Evolutionary conservation across 2,329 filamentous ascomycete genomes (phyloP), one percentile per base, ranked within the genome.

Genomic region (Penicillium hesseltinei): DNA sequence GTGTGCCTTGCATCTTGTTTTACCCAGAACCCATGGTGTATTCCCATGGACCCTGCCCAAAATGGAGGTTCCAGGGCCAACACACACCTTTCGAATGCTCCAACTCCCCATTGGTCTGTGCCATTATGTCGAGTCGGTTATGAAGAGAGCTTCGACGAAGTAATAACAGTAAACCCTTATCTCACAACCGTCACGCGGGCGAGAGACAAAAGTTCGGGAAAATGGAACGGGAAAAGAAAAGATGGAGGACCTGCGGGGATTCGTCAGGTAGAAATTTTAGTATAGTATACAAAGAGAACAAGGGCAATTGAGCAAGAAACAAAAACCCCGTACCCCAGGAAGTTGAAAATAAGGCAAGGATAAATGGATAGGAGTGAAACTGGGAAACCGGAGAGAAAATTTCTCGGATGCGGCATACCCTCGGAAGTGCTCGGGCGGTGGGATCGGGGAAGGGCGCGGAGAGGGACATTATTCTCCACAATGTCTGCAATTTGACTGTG

Each of bases 371-470:
- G 54, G 57, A 63, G 67, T 69, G 63, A 65, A 67, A 65, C 61
- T 63, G 66, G 58, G 61, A 66, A 64, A 59, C 57, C 58, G 61
- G 63, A 61, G 65, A 73, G 72, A 75, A 76, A 76, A 75, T 75
- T 76, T 76, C 71, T 71, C 70, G 69, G 72, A 69, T 68, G 66
- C 73, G 73, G 74, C 69, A 71, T 71, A 71, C 69, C 66, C 63
- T 72, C 74, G 73, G 73, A 71, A 72, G 67, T 64, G 69, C 68
- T 74, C 73, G 72, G 72, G 71, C 66, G 67, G 66, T 69, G 66
- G 66, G 63, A 63, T 64, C 65, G 62, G 60, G 57, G 61, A 59
- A 69, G 49, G 11, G 56, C 57, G 59, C 64, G 62, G 58, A 63
- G 62, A 63, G 63, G 51, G 47, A 52, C 43, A 39, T 53, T 52